Percentiles rank a stretch among this genome's conserved stretches.
phyloP scores from a whole-genome alignment of 495 filamentous ascomycete genomes.

The Penicillium atrosanguineum region DNA sequence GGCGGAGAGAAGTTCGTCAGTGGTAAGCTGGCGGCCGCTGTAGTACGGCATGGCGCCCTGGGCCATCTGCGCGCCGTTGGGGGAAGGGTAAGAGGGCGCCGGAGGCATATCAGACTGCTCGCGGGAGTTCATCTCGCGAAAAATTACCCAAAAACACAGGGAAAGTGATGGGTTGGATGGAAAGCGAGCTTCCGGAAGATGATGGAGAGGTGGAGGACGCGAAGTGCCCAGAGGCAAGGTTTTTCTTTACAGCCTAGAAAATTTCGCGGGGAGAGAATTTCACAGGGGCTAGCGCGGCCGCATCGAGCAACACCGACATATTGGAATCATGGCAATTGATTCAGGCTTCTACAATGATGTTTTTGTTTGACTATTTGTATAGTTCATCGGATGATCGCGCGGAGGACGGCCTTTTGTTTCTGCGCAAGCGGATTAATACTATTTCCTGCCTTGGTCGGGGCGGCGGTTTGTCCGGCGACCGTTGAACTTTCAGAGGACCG shows the following conservation, averaged over 20 bases:
- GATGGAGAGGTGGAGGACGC: conserved; percentile 34
- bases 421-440: conserved; percentile 52
- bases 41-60: conserved; percentile 48
- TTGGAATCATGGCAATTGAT: conserved; percentile 13
- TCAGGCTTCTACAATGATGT: conserved; percentile 2
- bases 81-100: conserved; percentile 47
- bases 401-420: conserved; percentile 50
- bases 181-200: conserved; percentile 31
- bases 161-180: conserved; percentile 13
- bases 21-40: conserved; percentile 45
- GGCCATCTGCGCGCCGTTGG: conserved; percentile 47
- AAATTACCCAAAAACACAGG: conserved; percentile 8
- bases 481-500: neutral
- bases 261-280: conserved; percentile 37
- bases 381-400: conserved; percentile 39
- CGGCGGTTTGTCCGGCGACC: conserved; percentile 6
- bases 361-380: conserved; percentile 18
- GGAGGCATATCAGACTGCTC: conserved; percentile 50
- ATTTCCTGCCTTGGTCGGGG: conserved; percentile 41
- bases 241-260: conserved; percentile 41
- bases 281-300: conserved; percentile 44
- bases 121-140: conserved; percentile 41
- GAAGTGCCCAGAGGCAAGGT: conserved; percentile 38
- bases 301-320: conserved; percentile 37
- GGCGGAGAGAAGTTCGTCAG: conserved; percentile 46